Evolutionary conservation across 2,329 filamentous ascomycete species (phyloP).

Genomic region (Phoma sp.): DNA sequence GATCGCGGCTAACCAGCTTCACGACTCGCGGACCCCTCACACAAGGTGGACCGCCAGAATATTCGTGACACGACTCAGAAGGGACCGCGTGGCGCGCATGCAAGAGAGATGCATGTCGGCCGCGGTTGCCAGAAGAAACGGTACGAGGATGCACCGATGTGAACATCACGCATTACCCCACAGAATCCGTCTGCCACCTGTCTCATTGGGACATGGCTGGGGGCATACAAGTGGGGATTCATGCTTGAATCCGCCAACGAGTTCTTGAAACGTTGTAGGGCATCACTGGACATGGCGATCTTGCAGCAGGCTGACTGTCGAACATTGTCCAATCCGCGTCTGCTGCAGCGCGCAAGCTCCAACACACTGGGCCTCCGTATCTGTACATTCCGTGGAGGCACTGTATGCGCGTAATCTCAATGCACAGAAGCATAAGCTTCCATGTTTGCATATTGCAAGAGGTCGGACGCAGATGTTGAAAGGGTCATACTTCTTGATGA

Average conservation of each 20-base stretch:
- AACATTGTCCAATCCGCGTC: slow-evolving; percentile 2
- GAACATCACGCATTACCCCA: slow-evolving; percentile 27
- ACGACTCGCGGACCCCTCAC: slow-evolving; percentile 11
- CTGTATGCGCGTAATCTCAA: not conserved
- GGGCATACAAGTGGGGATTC: slow-evolving; percentile 22
- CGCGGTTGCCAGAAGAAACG: slow-evolving; percentile 22
- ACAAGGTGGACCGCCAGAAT: not conserved
- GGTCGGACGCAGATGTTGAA: too few species aligned
- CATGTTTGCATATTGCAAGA: too few species aligned
- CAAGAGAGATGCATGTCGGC: slow-evolving; percentile 24
- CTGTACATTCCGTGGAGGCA: not conserved
- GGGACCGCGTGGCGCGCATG: slow-evolving; percentile 15
- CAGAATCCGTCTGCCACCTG: slow-evolving; percentile 27
- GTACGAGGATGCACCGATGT: slow-evolving; percentile 13
- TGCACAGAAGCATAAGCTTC: not conserved
- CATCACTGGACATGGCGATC: slow-evolving; percentile 4
- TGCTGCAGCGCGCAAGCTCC: slow-evolving; percentile 1
- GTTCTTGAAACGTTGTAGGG: slow-evolving; percentile 16
- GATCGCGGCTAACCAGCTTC: slow-evolving; percentile 16
- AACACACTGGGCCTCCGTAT: not conserved
- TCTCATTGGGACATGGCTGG: slow-evolving; percentile 28
- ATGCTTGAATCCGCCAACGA: slow-evolving; percentile 12
- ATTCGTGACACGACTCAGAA: slow-evolving; percentile 9
- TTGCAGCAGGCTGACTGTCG: not conserved
- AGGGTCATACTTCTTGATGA: too few species aligned